Conservation (phyloP, 495 filamentous ascomycete species). For the Tuber borchii region DNA sequence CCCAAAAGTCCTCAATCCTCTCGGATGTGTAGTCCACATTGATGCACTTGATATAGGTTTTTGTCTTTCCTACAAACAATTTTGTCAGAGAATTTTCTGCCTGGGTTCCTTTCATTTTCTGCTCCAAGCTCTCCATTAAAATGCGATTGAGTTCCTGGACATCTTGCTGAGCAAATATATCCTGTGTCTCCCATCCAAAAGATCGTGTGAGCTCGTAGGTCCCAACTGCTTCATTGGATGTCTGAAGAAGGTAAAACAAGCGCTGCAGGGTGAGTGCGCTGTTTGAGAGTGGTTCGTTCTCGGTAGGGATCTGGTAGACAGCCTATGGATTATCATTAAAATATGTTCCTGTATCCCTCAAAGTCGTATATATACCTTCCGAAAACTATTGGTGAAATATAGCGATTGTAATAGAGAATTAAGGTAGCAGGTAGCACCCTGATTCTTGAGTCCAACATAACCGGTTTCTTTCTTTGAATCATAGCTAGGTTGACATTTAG, state of each 20-base stretch:
- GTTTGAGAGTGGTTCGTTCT: conserved; percentile 71
- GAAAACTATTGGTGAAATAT: conserved; percentile 95
- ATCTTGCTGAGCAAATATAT: conserved; percentile 99
- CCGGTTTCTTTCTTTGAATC: conserved; percentile 98
- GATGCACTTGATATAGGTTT: conserved; percentile 97
- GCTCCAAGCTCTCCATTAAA: conserved; percentile 91
- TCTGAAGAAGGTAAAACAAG: conserved; percentile 90
- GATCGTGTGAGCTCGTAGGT: conserved; percentile 90
- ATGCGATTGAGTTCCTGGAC: conserved; percentile 95
- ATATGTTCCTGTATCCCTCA: conserved; percentile 5
- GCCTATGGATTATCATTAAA: conserved; percentile 52
- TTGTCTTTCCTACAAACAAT: conserved; percentile 92
- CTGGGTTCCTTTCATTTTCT: conserved; percentile 94
- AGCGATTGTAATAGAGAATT: conserved; percentile 95
- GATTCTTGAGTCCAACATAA: conserved; percentile 93
- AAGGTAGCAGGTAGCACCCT: conserved; percentile 96
- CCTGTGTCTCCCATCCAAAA: conserved; percentile 95
- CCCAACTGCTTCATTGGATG: conserved; percentile 67
- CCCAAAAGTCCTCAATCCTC: conserved; percentile 95
- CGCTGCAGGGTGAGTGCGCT: conserved; percentile 91
- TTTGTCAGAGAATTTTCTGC: conserved; percentile 86
- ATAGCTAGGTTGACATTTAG: conserved; percentile 54
- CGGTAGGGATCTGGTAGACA: conserved; percentile 90
- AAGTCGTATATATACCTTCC: conserved; percentile 57
- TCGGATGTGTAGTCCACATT: conserved; percentile 96